Evolutionary conservation across 2,329 filamentous ascomycete genomes (phyloP).

Genomic region (Exophiala mesophila): DNA sequence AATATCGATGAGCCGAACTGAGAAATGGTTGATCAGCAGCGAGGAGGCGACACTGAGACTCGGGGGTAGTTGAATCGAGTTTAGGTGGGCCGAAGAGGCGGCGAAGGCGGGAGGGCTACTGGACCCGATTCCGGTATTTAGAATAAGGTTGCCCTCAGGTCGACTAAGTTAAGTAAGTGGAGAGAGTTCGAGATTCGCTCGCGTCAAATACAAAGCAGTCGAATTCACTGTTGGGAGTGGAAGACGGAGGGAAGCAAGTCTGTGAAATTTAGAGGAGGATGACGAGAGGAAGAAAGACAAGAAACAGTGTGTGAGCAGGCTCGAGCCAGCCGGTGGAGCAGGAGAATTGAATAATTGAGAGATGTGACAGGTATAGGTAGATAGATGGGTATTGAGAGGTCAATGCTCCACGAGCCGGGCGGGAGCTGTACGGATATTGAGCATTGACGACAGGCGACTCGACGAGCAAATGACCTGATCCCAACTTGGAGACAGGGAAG

Average conservation of each 20-base stretch:
- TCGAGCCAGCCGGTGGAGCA: too few species aligned
- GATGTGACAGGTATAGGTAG: too few species aligned
- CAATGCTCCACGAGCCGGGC: too few species aligned
- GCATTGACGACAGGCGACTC: too few species aligned
- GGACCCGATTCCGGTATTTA: background rate
- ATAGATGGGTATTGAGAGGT: too few species aligned
- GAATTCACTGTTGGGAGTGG: background rate
- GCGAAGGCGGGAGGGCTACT: background rate
- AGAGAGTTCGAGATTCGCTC: background rate
- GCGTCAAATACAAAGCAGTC: background rate
- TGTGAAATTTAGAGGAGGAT: background rate
- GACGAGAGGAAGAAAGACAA: too few species aligned
- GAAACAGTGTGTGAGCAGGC: too few species aligned
- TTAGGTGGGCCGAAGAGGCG: conserved; percentile 5
- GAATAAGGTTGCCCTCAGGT: background rate
- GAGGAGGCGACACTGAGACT: too few species aligned
- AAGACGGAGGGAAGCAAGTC: background rate
- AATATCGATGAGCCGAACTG: conserved; percentile 6
- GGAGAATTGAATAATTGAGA: too few species aligned
- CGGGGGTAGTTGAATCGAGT: background rate
- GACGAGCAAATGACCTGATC: too few species aligned
- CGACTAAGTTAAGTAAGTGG: conserved; percentile 2
- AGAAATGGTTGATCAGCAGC: conserved; percentile 9
- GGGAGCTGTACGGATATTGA: too few species aligned
- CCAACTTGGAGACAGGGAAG: too few species aligned